A percentile compares a stretch with the other conserved stretches of the same genome.
phyloP scores from a whole-genome alignment of 2,329 filamentous ascomycete species.

The Lachnellula arida region DNA sequence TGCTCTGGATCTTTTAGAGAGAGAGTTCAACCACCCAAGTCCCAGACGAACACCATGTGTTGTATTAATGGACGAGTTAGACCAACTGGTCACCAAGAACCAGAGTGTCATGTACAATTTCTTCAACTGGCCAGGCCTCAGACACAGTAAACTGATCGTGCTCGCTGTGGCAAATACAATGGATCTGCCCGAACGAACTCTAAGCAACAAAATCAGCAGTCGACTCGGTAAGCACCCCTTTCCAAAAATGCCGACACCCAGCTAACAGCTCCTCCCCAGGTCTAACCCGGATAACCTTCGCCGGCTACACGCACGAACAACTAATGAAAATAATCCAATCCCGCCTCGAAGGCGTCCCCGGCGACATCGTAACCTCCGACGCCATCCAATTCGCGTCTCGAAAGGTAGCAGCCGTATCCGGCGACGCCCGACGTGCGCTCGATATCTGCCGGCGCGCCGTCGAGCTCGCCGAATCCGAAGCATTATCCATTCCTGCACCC shows the following conservation, averaged over 20 bases:
- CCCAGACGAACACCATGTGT: constrained; percentile 91
- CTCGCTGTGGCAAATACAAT: constrained; percentile 98
- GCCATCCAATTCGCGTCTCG: constrained; percentile 94
- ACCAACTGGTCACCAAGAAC: constrained; percentile 95
- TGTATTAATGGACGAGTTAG: constrained; percentile 96
- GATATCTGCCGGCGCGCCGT: constrained; percentile 95
- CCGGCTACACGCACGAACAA: constrained; percentile 94
- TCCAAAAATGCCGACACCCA: background rate
- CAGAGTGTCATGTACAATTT: constrained; percentile 99
- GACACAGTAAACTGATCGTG: constrained; percentile 90
- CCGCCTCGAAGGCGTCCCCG: constrained; percentile 82
- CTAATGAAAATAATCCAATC: constrained; percentile 96
- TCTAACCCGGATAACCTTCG: constrained; percentile 91
- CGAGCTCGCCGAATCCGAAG: constrained; percentile 82
- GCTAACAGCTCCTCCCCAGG: constrained; percentile 37
- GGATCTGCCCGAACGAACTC: constrained; percentile 91
- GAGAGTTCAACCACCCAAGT: constrained; percentile 87
- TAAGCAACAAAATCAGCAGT: constrained; percentile 98
- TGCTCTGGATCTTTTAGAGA: constrained; percentile 82
- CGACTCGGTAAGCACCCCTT: constrained; percentile 52
- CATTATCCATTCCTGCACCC: constrained; percentile 35
- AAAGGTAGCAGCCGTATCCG: constrained; percentile 94
- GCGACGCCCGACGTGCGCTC: constrained; percentile 84
- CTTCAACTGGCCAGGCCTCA: constrained; percentile 95
- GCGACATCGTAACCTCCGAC: constrained; percentile 85